phyloP scores from a whole-genome alignment of 768 basidiomycete species.

The Phallus indusiatus region DNA sequence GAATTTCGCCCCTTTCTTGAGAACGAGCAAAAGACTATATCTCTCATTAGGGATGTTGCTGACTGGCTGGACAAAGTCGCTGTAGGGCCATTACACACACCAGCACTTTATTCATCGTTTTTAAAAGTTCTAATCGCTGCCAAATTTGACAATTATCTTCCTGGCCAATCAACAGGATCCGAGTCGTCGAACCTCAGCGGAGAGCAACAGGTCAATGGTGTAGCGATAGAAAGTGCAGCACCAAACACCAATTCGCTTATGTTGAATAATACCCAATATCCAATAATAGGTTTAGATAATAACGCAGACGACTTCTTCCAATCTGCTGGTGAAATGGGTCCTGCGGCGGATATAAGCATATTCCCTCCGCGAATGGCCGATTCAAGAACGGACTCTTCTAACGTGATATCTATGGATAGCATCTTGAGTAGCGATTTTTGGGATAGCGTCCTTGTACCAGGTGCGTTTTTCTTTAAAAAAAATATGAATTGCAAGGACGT shows the following conservation, averaged over 20 bases:
- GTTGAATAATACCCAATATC: not conserved
- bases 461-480: conserved; percentile 31
- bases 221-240: not conserved
- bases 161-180: conserved; percentile 1
- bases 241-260: not conserved
- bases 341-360: conserved; percentile 68
- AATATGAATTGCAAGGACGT: not conserved
- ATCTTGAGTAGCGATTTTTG: conserved; percentile 74
- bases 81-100: conserved; percentile 75
- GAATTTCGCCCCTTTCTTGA: conserved; percentile 73
- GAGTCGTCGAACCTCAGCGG: not conserved
- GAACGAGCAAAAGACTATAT: conserved; percentile 60
- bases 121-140: conserved; percentile 67
- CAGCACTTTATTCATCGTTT: conserved; percentile 81
- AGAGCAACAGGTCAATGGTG: not conserved
- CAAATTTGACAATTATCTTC: conserved; percentile 20
- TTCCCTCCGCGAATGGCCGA: conserved; percentile 86
- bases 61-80: conserved; percentile 70
- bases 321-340: conserved; percentile 78
- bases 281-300: not conserved
- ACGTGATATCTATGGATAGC: conserved; percentile 70
- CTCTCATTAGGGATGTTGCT: conserved; percentile 72
- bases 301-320: conserved; percentile 38
- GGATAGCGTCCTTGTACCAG: conserved; percentile 83
- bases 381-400: conserved; percentile 28